A percentile compares a stretch with the other conserved stretches of the same genome.
Conservation (phyloP, 768 basidiomycete genomes). For the Pleurotus ostreatus region DNA sequence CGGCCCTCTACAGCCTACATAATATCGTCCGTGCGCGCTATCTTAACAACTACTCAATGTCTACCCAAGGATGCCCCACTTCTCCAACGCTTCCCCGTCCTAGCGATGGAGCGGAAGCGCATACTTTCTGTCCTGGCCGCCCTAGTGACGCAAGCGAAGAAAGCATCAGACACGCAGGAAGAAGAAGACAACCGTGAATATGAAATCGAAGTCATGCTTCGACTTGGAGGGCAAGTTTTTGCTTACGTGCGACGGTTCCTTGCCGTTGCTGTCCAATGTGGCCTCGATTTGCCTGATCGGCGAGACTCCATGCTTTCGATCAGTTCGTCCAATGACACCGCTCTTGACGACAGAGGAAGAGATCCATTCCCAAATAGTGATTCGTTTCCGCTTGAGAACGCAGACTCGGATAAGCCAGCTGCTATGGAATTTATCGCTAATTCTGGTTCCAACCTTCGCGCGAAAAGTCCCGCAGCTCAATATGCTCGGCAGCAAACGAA, state of each 20-base stretch:
- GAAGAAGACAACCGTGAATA: conserved; percentile 42
- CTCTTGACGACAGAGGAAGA: conserved; percentile 22
- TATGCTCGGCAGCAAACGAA: conserved; percentile 26
- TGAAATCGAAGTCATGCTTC: conserved; percentile 77
- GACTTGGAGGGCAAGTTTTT: conserved; percentile 77
- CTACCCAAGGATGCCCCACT: conserved; percentile 77
- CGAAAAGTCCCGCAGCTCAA: conserved; percentile 53
- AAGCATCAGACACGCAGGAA: conserved; percentile 48
- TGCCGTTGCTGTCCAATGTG: conserved; percentile 69
- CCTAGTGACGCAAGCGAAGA: conserved; percentile 78
- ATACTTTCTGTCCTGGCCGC: conserved; percentile 78
- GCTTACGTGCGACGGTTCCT: conserved; percentile 79
- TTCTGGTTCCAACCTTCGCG: conserved; percentile 33
- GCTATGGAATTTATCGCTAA: conserved; percentile 19
- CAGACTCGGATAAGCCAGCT: not conserved
- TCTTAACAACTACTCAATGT: conserved; percentile 80
- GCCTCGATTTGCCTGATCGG: conserved; percentile 59
- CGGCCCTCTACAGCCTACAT: conserved; percentile 93
- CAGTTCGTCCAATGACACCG: conserved; percentile 24
- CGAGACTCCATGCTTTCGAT: conserved; percentile 28
- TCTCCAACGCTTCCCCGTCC: conserved; percentile 57
- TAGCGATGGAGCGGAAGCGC: conserved; percentile 76
- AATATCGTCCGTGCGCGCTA: conserved; percentile 88
- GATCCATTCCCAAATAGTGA: conserved; percentile 15
- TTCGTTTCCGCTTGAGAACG: conserved; percentile 10